Evolutionary conservation across 306 rosid genomes (phyloP).

Genomic region (Chamaecrista fasciculata): DNA sequence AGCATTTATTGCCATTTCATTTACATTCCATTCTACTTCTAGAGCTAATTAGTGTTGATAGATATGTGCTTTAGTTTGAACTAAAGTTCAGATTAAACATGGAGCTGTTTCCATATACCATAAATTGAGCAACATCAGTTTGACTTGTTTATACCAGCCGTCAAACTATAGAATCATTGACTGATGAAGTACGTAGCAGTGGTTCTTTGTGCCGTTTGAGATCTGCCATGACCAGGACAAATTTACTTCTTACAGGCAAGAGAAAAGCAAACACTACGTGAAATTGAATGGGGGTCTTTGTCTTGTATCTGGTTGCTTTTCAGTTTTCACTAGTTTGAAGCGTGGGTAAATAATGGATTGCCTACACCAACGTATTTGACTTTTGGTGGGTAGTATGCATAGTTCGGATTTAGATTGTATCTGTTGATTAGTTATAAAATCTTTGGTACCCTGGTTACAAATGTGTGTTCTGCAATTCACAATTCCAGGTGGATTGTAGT

Average conservation of each 20-base stretch:
- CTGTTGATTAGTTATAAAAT: not conserved
- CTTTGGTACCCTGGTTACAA: not conserved
- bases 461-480: not conserved
- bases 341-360: not conserved
- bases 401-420: too few species aligned
- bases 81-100: not conserved
- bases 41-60: not conserved
- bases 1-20: not conserved
- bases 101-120: not conserved
- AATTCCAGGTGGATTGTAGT: conserved; percentile 26
- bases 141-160: not conserved
- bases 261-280: not conserved
- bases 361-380: not conserved
- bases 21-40: not conserved
- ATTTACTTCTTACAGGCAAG: not conserved
- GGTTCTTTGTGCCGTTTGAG: not conserved
- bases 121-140: not conserved
- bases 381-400: too few species aligned
- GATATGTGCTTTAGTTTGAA: conserved; percentile 8
- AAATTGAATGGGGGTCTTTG: not conserved
- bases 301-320: not conserved
- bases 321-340: not conserved
- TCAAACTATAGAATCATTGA: not conserved
- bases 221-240: not conserved
- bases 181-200: not conserved